Evolutionary conservation across 371 early-diverging fungal species (phyloP).

Genomic region (Syncephalastrum sp.): DNA sequence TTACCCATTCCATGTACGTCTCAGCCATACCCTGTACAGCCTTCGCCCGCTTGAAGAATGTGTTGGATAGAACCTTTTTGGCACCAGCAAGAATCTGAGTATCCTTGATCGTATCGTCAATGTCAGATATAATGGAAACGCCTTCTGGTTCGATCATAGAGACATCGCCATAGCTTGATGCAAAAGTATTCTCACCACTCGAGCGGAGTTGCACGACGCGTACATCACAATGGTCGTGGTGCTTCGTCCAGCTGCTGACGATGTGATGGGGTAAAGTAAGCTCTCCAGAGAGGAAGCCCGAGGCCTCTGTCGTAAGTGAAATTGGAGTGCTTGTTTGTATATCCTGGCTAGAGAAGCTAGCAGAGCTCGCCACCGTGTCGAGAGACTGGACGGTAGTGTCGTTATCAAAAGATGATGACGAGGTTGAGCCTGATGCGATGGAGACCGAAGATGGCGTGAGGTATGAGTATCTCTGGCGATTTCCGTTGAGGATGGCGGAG

Average conservation of each 20-base stretch:
- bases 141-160: slow-evolving; percentile 61
- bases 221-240: slow-evolving; percentile 29
- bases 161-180: slow-evolving; percentile 36
- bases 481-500: slow-evolving; percentile 19
- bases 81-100: slow-evolving; percentile 73
- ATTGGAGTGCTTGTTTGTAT: too few relatives aligned
- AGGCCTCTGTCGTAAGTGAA: too few relatives aligned
- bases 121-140: slow-evolving; percentile 82
- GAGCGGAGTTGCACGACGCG: slow-evolving; percentile 28
- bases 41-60: slow-evolving; percentile 64
- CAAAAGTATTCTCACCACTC: slow-evolving; percentile 12
- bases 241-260: slow-evolving; percentile 29
- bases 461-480: slow-evolving; percentile 8
- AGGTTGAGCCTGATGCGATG: slow-evolving; percentile 3
- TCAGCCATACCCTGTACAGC: slow-evolving; percentile 74
- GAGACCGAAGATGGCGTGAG: slow-evolving; percentile 12
- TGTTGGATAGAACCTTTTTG: slow-evolving; percentile 62
- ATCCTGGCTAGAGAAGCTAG: not conserved
- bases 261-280: slow-evolving; percentile 21
- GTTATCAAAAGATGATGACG: slow-evolving; percentile 11
- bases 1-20: slow-evolving; percentile 64
- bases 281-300: slow-evolving; percentile 25
- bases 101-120: slow-evolving; percentile 89
- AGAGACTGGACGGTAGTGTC: slow-evolving; percentile 1
- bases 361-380: not conserved